These are phyloP conservation scores for Meira nashicola DNA, from an alignment of 1,284 basidiomycete species.

Conservation along the genomic window DNA sequence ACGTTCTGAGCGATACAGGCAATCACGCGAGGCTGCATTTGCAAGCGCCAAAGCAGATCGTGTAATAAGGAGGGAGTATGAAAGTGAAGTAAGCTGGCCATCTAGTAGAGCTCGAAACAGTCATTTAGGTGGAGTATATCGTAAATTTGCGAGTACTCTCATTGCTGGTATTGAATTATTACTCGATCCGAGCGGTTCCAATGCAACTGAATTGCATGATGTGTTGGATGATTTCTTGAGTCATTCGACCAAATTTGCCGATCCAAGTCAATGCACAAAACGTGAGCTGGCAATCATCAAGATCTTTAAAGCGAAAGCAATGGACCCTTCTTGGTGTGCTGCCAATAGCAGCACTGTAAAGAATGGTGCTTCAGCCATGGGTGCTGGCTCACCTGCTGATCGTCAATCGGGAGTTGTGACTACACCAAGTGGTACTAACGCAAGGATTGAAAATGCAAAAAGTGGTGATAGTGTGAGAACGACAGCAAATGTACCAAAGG, in stretches of 20 bases:
- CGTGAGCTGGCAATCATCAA: slow-evolving; percentile 48
- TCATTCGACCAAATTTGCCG: slow-evolving; percentile 25
- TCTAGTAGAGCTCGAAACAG: slow-evolving; percentile 31
- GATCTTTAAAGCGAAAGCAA: slow-evolving; percentile 43
- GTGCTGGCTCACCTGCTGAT: neutral
- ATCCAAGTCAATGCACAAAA: slow-evolving; percentile 42
- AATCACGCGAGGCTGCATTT: slow-evolving; percentile 38
- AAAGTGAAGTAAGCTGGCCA: slow-evolving; percentile 41
- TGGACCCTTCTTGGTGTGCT: slow-evolving; percentile 44
- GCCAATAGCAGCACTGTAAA: slow-evolving; percentile 3
- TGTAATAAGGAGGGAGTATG: slow-evolving; percentile 37
- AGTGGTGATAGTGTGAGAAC: neutral
- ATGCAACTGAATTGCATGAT: slow-evolving; percentile 32
- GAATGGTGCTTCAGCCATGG: slow-evolving; percentile 17
- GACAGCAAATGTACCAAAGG: neutral
- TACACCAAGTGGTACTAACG: neutral
- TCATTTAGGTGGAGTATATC: slow-evolving; percentile 47
- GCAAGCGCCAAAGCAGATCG: slow-evolving; percentile 40
- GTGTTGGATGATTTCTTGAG: slow-evolving; percentile 47
- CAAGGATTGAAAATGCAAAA: neutral
- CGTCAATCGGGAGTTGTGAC: neutral
- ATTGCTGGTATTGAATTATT: slow-evolving; percentile 48
- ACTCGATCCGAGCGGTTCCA: slow-evolving; percentile 31
- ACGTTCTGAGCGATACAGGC: slow-evolving; percentile 38
- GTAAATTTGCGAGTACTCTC: slow-evolving; percentile 44